These are phyloP conservation scores for Candida quercuum DNA, from an alignment of 805 yeast genomes.

Conservation along the genomic window DNA sequence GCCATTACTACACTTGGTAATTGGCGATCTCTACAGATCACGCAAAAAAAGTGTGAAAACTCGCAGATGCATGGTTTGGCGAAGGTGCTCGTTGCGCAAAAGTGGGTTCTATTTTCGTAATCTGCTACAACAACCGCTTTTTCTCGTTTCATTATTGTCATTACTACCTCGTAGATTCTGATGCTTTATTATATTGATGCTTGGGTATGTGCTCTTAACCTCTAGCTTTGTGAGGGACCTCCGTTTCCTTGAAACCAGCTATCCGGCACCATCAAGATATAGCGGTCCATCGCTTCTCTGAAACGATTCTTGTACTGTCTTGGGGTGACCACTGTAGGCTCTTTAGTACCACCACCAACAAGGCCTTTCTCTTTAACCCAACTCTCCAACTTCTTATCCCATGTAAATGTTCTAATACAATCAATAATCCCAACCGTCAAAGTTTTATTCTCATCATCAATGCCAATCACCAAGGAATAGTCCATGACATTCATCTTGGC, in stretches of 20 bases:
- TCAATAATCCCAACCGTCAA: constrained; percentile 92
- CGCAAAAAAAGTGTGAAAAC: too few relatives aligned
- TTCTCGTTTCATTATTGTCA: too few relatives aligned
- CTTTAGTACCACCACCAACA: constrained; percentile 83
- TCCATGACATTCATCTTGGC: constrained; percentile 99
- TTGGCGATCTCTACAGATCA: too few relatives aligned
- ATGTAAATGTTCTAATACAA: constrained; percentile 91
- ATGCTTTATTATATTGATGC: not conserved
- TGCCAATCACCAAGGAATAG: constrained; percentile 90
- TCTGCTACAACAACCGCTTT: too few relatives aligned
- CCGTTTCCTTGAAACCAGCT: constrained; percentile 34
- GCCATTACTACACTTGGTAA: too few relatives aligned
- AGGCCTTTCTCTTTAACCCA: constrained; percentile 97
- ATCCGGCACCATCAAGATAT: constrained; percentile 92
- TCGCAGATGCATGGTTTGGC: too few relatives aligned
- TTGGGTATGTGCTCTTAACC: too few relatives aligned
- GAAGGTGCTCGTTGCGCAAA: too few relatives aligned
- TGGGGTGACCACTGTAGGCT: constrained; percentile 96
- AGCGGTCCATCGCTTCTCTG: constrained; percentile 96
- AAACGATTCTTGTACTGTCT: constrained; percentile 91
- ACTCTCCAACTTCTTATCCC: constrained; percentile 97
- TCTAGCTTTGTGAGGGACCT: not conserved
- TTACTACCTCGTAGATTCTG: too few relatives aligned
- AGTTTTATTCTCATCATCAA: constrained; percentile 61
- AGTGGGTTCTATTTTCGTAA: too few relatives aligned